Evolutionary conservation across 768 basidiomycete species (phyloP).

Genomic region (Suillus occidentalis): DNA sequence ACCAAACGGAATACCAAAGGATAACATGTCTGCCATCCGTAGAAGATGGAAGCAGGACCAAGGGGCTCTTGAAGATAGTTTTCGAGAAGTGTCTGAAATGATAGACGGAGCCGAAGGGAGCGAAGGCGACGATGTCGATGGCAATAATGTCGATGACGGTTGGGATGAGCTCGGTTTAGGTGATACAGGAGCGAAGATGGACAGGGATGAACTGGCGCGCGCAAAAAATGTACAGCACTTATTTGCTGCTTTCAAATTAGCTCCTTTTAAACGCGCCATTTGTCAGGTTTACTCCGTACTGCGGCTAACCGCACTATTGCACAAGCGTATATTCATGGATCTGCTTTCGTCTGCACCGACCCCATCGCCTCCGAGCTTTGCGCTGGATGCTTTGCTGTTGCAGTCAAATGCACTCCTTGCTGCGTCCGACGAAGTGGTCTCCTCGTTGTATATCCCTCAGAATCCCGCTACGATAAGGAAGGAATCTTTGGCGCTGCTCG

Average conservation of each 20-base stretch:
- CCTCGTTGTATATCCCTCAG: conserved; percentile 68
- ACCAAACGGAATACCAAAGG: conserved; percentile 48
- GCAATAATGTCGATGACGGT: conserved; percentile 42
- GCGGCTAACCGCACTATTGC: conserved; percentile 59
- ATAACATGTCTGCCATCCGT: conserved; percentile 58
- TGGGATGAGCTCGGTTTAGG: conserved; percentile 62
- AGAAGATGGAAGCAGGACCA: conserved; percentile 52
- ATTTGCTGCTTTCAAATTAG: conserved; percentile 2
- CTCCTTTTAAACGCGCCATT: conserved; percentile 7
- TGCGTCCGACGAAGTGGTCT: conserved; percentile 64
- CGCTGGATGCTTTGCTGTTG: conserved; percentile 52
- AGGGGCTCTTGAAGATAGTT: conserved; percentile 59
- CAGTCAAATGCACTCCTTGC: conserved; percentile 53
- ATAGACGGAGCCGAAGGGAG: conserved; percentile 38
- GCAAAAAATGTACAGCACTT: conserved; percentile 52
- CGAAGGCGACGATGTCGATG: conserved; percentile 29
- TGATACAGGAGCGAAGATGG: conserved; percentile 45
- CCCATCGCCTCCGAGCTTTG: conserved; percentile 23
- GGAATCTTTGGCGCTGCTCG: conserved; percentile 40
- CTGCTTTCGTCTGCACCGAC: conserved; percentile 38
- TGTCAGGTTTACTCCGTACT: conserved; percentile 58
- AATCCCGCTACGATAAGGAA: conserved; percentile 40
- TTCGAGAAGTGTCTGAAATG: conserved; percentile 59
- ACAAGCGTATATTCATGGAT: conserved; percentile 58
- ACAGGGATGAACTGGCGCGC: conserved; percentile 50